phyloP scores from a whole-genome alignment of 2,329 filamentous ascomycete genomes.

The Botrytis fabae region DNA sequence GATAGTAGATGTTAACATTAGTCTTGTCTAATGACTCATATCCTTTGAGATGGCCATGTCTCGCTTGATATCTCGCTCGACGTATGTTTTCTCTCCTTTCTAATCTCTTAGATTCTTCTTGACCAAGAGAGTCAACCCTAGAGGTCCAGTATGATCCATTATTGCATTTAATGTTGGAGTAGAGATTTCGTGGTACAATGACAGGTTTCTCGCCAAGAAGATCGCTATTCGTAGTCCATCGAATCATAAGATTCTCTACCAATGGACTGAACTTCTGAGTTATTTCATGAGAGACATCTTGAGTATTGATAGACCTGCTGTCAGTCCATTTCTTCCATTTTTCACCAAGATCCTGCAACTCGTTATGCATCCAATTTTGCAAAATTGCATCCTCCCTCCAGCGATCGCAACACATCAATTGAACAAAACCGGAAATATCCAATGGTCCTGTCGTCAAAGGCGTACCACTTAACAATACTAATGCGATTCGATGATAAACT shows the following conservation, averaged over 20 bases:
- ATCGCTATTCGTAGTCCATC: background rate
- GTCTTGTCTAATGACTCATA: constrained; percentile 13
- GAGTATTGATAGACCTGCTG: background rate
- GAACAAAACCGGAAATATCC: background rate
- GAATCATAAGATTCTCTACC: constrained; percentile 4
- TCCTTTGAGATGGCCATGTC: background rate
- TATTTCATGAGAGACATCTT: background rate
- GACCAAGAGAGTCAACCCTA: background rate
- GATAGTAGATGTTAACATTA: constrained; percentile 16
- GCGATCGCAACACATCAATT: background rate
- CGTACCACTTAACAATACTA: constrained; percentile 9
- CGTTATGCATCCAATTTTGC: background rate
- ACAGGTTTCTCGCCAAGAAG: constrained; percentile 2
- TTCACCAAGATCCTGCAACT: background rate
- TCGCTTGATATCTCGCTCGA: background rate
- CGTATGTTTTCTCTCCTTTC: background rate
- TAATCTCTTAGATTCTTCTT: background rate
- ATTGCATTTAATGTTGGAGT: background rate
- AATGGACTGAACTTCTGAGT: background rate
- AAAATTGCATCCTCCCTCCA: background rate
- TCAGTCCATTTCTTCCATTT: constrained; percentile 1
- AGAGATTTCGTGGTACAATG: background rate
- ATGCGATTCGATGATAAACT: background rate
- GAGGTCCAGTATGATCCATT: background rate
- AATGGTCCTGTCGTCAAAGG: constrained; percentile 1